phyloP scores from a whole-genome alignment of 148 eudicot genomes.

The Amaranthus palmeri region DNA sequence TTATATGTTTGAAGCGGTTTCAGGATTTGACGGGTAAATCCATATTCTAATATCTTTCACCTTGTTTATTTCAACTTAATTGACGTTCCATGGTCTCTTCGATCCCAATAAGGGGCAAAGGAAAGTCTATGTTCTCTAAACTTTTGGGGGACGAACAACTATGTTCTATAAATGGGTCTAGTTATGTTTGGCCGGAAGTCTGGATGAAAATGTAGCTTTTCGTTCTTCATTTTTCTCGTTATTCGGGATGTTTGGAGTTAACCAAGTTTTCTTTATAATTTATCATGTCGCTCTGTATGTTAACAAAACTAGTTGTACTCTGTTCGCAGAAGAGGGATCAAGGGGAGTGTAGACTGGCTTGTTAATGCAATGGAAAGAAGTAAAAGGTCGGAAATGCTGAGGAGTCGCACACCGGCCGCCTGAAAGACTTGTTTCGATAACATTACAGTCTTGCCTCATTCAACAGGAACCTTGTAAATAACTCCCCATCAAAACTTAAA shows the following conservation, averaged over 20 bases:
- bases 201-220: not conserved
- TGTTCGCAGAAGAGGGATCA: slow-evolving; percentile 73
- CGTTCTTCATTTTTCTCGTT: not conserved
- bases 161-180: not conserved
- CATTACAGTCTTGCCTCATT: not conserved
- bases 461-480: slow-evolving; percentile 16
- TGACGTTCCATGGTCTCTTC: not conserved
- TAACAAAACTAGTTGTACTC: not conserved
- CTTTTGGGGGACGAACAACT: not conserved
- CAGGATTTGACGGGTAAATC: slow-evolving; percentile 80
- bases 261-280: not conserved
- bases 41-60: not conserved
- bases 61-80: not conserved
- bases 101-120: not conserved
- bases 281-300: not conserved
- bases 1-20: slow-evolving; percentile 85
- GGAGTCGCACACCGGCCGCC: slow-evolving; percentile 51
- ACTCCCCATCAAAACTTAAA: not conserved
- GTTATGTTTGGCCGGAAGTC: not conserved
- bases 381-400: slow-evolving; percentile 80
- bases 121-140: too few relatives aligned
- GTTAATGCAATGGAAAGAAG: slow-evolving; percentile 93
- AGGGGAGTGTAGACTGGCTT: slow-evolving; percentile 89
- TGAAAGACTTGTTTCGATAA: slow-evolving; percentile 15
- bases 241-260: not conserved